Conservation (phyloP, 2,329 filamentous ascomycete genomes). For the Aspergillus fischeri region DNA sequence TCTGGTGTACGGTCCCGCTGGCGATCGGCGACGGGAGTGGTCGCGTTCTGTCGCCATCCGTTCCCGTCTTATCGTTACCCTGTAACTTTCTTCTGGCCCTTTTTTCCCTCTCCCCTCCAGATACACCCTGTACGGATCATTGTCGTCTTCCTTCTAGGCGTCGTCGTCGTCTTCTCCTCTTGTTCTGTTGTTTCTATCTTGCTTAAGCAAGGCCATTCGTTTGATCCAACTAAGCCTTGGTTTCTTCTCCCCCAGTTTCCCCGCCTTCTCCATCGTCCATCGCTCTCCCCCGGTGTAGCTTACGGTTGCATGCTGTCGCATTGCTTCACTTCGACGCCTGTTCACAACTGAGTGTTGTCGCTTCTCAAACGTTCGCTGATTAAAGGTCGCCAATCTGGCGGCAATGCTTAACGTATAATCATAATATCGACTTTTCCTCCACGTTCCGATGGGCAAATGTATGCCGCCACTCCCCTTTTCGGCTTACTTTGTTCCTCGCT, state of each 20-base stretch:
- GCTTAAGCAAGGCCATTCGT: conserved; percentile 14
- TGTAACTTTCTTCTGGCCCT: not conserved
- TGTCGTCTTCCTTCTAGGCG: not conserved
- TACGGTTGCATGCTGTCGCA: not conserved
- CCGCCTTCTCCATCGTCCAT: not conserved
- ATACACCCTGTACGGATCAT: not conserved
- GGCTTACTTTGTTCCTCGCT: not conserved
- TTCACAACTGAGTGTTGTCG: not conserved
- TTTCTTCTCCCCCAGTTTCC: not conserved
- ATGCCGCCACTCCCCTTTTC: conserved; percentile 9
- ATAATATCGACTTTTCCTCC: conserved; percentile 6
- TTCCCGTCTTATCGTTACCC: conserved; percentile 18
- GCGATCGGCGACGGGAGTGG: conserved; percentile 9
- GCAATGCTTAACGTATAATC: conserved; percentile 26
- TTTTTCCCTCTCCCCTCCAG: conserved; percentile 1
- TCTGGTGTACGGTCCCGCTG: not conserved
- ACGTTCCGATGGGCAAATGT: conserved; percentile 43
- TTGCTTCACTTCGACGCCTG: not conserved
- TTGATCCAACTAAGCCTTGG: conserved; percentile 2
- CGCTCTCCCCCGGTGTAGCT: not conserved
- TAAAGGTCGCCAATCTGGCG: conserved; percentile 10
- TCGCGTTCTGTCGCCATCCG: conserved; percentile 19
- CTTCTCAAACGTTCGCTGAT: not conserved
- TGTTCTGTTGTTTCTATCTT: conserved; percentile 9
- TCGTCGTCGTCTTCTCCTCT: conserved; percentile 2